These are phyloP conservation scores for Paramecium octaurelia DNA, from an alignment of 73 alveolate genomes.

Conservation along the genomic window DNA sequence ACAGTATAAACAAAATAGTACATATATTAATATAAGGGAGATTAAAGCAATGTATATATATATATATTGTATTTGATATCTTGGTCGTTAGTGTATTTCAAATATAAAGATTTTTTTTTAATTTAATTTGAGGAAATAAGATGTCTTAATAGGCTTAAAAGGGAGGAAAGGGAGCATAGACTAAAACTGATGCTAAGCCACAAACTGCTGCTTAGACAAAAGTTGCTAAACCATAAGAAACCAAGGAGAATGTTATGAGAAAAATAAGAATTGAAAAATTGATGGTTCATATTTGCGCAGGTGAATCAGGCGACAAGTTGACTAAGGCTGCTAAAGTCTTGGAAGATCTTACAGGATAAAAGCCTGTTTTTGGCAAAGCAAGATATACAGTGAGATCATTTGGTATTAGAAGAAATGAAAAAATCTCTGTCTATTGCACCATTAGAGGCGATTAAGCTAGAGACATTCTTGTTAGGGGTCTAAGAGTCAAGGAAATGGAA, in stretches of 20 bases:
- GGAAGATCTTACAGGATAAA: slow-evolving; percentile 75
- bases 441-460: slow-evolving; percentile 82
- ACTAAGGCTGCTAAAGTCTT: slow-evolving; percentile 80
- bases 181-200: neutral
- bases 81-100: neutral
- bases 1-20: neutral
- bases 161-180: slow-evolving; percentile 7
- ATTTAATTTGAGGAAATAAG: neutral
- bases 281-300: slow-evolving; percentile 76
- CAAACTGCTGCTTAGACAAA: neutral
- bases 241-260: slow-evolving; percentile 71
- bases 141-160: slow-evolving; percentile 10
- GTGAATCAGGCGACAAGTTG: slow-evolving; percentile 81
- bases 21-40: neutral
- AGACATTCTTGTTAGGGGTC: slow-evolving; percentile 73
- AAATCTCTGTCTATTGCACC: slow-evolving; percentile 74
- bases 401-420: slow-evolving; percentile 79
- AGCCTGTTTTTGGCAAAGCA: slow-evolving; percentile 78
- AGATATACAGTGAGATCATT: slow-evolving; percentile 80
- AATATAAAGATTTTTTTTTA: slow-evolving; percentile 7
- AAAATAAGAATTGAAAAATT: slow-evolving; percentile 72
- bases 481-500: slow-evolving; percentile 81
- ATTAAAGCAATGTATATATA: neutral
- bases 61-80: neutral
- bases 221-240: slow-evolving; percentile 11